Evolutionary conservation across 805 yeast species (phyloP), one percentile per base, ranked within the genome.

Genomic region (Candida vaughaniae): DNA sequence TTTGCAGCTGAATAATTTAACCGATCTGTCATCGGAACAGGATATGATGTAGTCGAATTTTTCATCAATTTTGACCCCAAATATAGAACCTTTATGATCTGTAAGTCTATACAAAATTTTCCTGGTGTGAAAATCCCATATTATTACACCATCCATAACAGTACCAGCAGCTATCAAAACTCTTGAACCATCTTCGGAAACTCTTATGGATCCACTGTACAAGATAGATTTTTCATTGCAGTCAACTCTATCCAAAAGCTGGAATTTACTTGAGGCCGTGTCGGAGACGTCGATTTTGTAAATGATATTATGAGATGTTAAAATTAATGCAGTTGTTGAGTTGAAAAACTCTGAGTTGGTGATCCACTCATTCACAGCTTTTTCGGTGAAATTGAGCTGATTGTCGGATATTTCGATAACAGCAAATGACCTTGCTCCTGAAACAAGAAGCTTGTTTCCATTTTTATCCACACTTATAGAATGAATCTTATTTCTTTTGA

Each of bases 21-120:
- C 79, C 0, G 96, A 85, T 43, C 99, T 71, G 55, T 91, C 99
- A 58, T 93, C 98, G 0, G 98, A 91, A 56, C 99, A 93, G 33
- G 91, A 80, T 1, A 82, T 79, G 6, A 87, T 62, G 38, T 62
- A 69, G 30, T 64, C 55, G 4, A 83, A 86, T 35, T 71, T 64
- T 0, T 55, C 43, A 41, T 86, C 84, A 22, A 84, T 66, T 12
- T 71, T 71, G 4, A 89, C 89, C 19, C 84, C 85, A 60, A 93
- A 91, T 19, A 91, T 89, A 0, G 96, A 85, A 2, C 99, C 99
- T 56, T 83, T 89, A 62, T 93, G 99, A 0, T 82, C 84, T 0
- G 73, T 72, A 35, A 91, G 65, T 25, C 71, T 73, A 48, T 80
- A 78, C 3, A 77, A 16, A 6, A 82, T 63, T 20, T 64, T 29